phyloP scores from a whole-genome alignment of 2,329 filamentous ascomycete species.

The Akanthomyces muscarius region DNA sequence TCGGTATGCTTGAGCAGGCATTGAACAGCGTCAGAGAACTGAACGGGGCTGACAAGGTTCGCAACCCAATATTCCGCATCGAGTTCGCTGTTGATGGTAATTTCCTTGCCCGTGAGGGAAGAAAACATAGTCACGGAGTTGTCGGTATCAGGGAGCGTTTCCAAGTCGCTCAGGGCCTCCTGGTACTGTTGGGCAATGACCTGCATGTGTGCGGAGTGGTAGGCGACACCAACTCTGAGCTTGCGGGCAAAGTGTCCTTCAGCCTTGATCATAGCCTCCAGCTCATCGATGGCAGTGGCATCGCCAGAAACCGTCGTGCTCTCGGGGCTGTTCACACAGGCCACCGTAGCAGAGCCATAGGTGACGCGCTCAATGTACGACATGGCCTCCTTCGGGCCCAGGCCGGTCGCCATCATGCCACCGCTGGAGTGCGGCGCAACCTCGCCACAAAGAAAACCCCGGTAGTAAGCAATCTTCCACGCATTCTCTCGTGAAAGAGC shows the following conservation, averaged over 20 bases:
- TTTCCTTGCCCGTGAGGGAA: too few species aligned
- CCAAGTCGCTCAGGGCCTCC: background rate
- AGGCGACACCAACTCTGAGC: slow-evolving; percentile 21
- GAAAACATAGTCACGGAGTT: too few species aligned
- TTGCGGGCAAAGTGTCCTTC: background rate
- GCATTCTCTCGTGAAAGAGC: slow-evolving; percentile 11
- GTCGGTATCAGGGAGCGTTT: too few species aligned
- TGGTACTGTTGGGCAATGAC: too few species aligned
- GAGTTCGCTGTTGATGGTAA: too few species aligned
- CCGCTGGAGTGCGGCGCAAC: too few species aligned
- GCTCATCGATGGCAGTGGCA: slow-evolving; percentile 21
- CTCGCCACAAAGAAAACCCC: slow-evolving; percentile 13
- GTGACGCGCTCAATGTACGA: slow-evolving; percentile 15
- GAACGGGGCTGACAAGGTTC: too few species aligned
- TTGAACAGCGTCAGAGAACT: too few species aligned
- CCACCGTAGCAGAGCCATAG: slow-evolving; percentile 22
- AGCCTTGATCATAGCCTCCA: slow-evolving; percentile 20
- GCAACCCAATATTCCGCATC: too few species aligned
- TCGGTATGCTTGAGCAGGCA: too few species aligned
- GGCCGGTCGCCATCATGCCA: background rate
- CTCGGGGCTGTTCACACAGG: slow-evolving; percentile 31
- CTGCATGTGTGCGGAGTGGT: slow-evolving; percentile 33
- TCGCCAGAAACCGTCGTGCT: slow-evolving; percentile 34
- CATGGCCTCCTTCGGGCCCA: background rate
- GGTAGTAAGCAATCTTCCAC: too few species aligned